A percentile compares a stretch with the other conserved stretches of the same genome.
phyloP scores from a whole-genome alignment of 2,329 filamentous ascomycete genomes.

The Venturia effusa region DNA sequence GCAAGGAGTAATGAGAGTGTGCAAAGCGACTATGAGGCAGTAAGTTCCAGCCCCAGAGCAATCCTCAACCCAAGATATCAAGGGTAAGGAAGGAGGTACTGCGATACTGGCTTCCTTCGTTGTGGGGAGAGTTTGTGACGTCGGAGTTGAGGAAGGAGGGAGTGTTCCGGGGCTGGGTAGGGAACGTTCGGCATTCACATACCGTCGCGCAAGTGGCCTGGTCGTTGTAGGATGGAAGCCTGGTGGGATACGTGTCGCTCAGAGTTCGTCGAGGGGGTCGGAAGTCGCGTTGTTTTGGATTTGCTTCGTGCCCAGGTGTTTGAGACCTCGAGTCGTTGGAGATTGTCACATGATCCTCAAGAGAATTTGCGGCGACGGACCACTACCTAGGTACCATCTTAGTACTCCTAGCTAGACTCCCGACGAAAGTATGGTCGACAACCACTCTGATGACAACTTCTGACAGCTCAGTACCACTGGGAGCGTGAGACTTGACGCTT shows the following conservation, averaged over 20 bases:
- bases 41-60: background rate
- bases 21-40: background rate
- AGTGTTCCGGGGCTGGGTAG: background rate
- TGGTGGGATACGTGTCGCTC: background rate
- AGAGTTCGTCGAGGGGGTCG: background rate
- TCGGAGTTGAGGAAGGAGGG: background rate
- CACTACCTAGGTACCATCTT: too few relatives aligned
- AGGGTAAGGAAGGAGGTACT: background rate
- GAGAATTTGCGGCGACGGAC: background rate
- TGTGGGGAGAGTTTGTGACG: background rate
- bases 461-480: too few relatives aligned
- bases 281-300: slow-evolving; percentile 1
- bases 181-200: background rate
- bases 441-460: too few relatives aligned
- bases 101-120: background rate
- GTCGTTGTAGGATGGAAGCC: background rate
- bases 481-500: too few relatives aligned
- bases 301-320: background rate
- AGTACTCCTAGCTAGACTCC: too few relatives aligned
- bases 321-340: background rate
- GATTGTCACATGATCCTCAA: background rate
- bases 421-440: background rate
- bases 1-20: background rate
- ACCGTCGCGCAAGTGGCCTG: background rate
- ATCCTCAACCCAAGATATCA: background rate